phyloP scores from a whole-genome alignment of 2,329 filamentous ascomycete species.

The Ilyonectria robusta region DNA sequence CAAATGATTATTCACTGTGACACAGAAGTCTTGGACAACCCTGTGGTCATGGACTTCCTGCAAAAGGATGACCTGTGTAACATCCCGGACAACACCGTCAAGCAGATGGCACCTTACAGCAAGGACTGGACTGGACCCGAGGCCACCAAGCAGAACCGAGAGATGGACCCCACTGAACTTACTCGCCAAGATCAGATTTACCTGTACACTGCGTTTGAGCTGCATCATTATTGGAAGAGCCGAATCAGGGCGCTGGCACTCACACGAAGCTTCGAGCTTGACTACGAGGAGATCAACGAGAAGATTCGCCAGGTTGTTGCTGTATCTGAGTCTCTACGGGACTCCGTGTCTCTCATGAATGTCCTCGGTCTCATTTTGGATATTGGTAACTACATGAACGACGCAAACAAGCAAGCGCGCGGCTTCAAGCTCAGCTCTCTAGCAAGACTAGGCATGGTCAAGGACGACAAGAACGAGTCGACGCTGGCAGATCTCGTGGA shows the following conservation, averaged over 20 bases:
- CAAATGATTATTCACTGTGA: slow-evolving; percentile 98
- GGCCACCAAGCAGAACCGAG: slow-evolving; percentile 81
- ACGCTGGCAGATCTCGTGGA: slow-evolving; percentile 97
- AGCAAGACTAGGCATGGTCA: slow-evolving; percentile 94
- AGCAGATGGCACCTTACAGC: slow-evolving; percentile 94
- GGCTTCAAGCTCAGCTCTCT: slow-evolving; percentile 98
- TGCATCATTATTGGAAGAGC: slow-evolving; percentile 99
- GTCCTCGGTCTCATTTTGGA: slow-evolving; percentile 96
- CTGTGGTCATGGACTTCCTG: slow-evolving; percentile 96
- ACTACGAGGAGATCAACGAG: slow-evolving; percentile 91
- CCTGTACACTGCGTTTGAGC: slow-evolving; percentile 90
- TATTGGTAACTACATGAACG: slow-evolving; percentile 99
- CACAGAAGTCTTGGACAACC: slow-evolving; percentile 87
- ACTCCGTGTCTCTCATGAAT: slow-evolving; percentile 95
- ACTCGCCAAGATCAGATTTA: slow-evolving; percentile 97
- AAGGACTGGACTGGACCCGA: slow-evolving; percentile 96
- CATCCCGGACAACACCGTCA: slow-evolving; percentile 90
- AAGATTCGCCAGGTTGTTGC: slow-evolving; percentile 89
- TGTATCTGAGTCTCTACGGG: slow-evolving; percentile 90
- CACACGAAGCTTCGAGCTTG: slow-evolving; percentile 85
- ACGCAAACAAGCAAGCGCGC: slow-evolving; percentile 96
- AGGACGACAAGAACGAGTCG: slow-evolving; percentile 98
- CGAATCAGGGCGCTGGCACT: slow-evolving; percentile 92
- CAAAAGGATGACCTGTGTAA: slow-evolving; percentile 94
- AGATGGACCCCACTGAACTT: slow-evolving; percentile 89